phyloP scores from a whole-genome alignment of 2,329 filamentous ascomycete genomes.

The Pseudocercospora eumusae region DNA sequence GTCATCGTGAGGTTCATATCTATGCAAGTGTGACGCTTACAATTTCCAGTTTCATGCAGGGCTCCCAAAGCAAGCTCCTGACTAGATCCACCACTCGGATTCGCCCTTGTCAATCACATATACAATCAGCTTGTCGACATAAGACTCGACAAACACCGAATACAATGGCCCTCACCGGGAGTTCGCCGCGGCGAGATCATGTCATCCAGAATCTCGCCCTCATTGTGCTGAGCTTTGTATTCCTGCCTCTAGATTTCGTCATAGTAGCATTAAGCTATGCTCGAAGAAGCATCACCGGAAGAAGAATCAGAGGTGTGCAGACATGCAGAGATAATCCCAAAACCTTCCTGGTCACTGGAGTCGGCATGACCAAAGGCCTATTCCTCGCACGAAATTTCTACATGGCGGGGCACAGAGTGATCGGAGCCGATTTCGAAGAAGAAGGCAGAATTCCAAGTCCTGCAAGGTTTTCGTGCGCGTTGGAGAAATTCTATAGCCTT shows the following conservation, averaged over 20 bases:
- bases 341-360: constrained; percentile 69
- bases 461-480: constrained; percentile 60
- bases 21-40: constrained; percentile 15
- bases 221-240: constrained; percentile 46
- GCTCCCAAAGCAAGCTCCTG: background rate
- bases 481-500: constrained; percentile 59
- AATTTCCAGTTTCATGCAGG: constrained; percentile 5
- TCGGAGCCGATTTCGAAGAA: constrained; percentile 68
- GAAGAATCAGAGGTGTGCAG: background rate
- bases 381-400: constrained; percentile 66
- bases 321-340: constrained; percentile 43
- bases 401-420: constrained; percentile 64
- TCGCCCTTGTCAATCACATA: background rate
- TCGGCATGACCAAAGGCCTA: constrained; percentile 72
- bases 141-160: too few species aligned
- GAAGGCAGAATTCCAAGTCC: constrained; percentile 33
- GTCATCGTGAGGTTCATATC: constrained; percentile 20
- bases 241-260: constrained; percentile 54
- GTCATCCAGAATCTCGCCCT: constrained; percentile 52
- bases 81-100: background rate
- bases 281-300: background rate
- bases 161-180: constrained; percentile 39
- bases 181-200: constrained; percentile 44
- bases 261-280: constrained; percentile 45
- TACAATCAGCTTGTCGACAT: background rate